Conservation (phyloP, 805 yeast genomes). For the Ogataea polymorpha region DNA sequence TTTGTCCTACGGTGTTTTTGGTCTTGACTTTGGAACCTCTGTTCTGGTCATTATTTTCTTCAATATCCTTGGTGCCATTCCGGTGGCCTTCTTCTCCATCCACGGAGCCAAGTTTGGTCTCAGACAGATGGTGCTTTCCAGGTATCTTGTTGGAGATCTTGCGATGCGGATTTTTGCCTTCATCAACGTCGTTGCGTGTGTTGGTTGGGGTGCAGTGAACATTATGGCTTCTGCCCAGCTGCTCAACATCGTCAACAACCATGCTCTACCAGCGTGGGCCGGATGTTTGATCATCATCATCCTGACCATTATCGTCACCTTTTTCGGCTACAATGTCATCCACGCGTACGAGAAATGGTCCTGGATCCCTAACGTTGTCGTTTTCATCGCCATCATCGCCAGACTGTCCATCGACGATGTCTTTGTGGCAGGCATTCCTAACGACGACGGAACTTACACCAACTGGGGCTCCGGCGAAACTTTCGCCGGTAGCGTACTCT, state of each 20-base stretch:
- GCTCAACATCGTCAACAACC: constrained; percentile 67
- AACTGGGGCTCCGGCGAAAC: constrained; percentile 52
- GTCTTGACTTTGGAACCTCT: constrained; percentile 70
- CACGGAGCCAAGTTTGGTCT: constrained; percentile 85
- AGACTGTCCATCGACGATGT: constrained; percentile 66
- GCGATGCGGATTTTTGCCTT: constrained; percentile 75
- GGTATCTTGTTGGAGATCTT: constrained; percentile 72
- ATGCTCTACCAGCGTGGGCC: constrained; percentile 81
- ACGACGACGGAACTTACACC: constrained; percentile 25
- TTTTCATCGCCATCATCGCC: constrained; percentile 75
- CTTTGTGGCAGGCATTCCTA: constrained; percentile 50
- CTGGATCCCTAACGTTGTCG: constrained; percentile 79
- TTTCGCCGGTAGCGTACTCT: constrained; percentile 72
- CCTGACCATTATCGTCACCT: constrained; percentile 66
- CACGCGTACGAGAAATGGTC: constrained; percentile 81
- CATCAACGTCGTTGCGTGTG: constrained; percentile 78
- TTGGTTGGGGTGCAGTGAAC: constrained; percentile 95
- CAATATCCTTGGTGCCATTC: constrained; percentile 64
- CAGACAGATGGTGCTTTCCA: constrained; percentile 81
- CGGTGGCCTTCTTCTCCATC: constrained; percentile 79
- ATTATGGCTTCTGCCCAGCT: constrained; percentile 87
- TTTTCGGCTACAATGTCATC: constrained; percentile 81
- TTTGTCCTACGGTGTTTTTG: constrained; percentile 57
- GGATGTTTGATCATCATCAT: constrained; percentile 74
- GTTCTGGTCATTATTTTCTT: constrained; percentile 69